A percentile compares a stretch with the other conserved stretches of the same genome.
These are phyloP conservation scores for Juglanconis oblonga DNA, from an alignment of 2,329 filamentous ascomycete species.

Conservation along the genomic window DNA sequence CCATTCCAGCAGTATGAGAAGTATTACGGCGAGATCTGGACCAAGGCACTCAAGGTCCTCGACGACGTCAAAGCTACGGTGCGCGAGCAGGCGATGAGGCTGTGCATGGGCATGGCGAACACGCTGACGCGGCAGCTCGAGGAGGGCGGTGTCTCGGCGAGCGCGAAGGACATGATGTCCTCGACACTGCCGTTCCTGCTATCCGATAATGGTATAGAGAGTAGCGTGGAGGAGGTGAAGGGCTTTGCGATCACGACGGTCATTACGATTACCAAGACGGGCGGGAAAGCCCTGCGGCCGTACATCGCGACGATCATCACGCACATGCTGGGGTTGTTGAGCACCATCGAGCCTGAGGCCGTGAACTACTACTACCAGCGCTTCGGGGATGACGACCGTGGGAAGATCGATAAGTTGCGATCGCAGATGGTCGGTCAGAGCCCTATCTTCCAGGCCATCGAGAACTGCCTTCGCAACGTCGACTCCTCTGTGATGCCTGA, in stretches of 20 bases:
- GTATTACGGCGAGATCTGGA: conserved; percentile 84
- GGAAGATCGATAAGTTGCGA: conserved; percentile 85
- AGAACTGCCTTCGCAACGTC: conserved; percentile 80
- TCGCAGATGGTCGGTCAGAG: conserved; percentile 79
- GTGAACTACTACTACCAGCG: conserved; percentile 93
- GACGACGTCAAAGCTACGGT: conserved; percentile 96
- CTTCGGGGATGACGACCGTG: conserved; percentile 79
- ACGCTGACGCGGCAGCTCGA: conserved; percentile 83
- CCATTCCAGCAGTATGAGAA: conserved; percentile 74
- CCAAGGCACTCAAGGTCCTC: conserved; percentile 80
- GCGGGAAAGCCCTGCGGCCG: conserved; percentile 71
- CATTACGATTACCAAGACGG: conserved; percentile 85
- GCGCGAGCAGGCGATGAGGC: conserved; percentile 71
- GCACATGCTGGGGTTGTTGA: conserved; percentile 76
- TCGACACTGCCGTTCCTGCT: conserved; percentile 88
- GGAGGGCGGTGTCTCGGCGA: conserved; percentile 67
- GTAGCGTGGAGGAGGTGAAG: conserved; percentile 82
- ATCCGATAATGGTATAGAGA: conserved; percentile 85
- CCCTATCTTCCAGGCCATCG: conserved; percentile 88
- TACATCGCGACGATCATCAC: conserved; percentile 82
- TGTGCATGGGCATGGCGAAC: conserved; percentile 82
- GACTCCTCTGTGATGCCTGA: conserved; percentile 75
- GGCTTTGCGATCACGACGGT: conserved; percentile 79
- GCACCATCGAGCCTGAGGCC: conserved; percentile 81
- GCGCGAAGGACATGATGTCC: conserved; percentile 75